A percentile compares a stretch with the other conserved stretches of the same genome.
Conservation (phyloP, 805 yeast species). For the Torulaspora microellipsoides region DNA sequence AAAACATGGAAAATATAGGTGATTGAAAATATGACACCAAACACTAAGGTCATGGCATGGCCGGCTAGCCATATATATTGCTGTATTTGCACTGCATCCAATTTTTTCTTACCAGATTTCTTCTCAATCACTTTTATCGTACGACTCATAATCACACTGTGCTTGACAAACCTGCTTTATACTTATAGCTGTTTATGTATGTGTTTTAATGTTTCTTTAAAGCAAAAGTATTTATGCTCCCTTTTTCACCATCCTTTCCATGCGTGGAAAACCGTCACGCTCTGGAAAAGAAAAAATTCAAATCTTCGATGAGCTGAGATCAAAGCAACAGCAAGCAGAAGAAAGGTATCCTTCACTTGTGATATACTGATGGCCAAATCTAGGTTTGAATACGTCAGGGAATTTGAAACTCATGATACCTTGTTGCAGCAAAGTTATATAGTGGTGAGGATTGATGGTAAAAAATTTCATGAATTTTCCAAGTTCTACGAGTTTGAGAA, state of each 20-base stretch:
- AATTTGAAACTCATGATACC: constrained; percentile 68
- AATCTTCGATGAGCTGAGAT: not conserved
- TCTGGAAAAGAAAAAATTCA: not conserved
- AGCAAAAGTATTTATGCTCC: no score
- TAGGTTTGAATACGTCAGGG: constrained; percentile 78
- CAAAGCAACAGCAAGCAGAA: not conserved
- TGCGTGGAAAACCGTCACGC: not conserved
- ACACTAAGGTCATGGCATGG: constrained; percentile 23
- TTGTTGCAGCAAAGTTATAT: constrained; percentile 78
- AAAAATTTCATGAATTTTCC: constrained; percentile 88
- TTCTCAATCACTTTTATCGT: constrained; percentile 29
- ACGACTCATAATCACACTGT: constrained; percentile 10
- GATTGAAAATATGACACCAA: constrained; percentile 26
- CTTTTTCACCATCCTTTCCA: not conserved
- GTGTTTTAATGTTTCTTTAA: no score
- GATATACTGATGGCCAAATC: constrained; percentile 65
- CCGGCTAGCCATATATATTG: constrained; percentile 30
- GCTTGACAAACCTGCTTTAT: not conserved
- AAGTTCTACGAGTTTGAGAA: constrained; percentile 68
- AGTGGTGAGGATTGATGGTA: constrained; percentile 85
- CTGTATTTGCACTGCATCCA: constrained; percentile 25
- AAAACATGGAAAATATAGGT: constrained; percentile 26
- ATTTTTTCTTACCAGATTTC: constrained; percentile 17
- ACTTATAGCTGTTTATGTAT: no score
- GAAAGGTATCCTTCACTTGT: not conserved